Evolutionary conservation across 345 rosid genomes (phyloP), one percentile per base, ranked within the genome.

Genomic region (Citrus australasica): DNA sequence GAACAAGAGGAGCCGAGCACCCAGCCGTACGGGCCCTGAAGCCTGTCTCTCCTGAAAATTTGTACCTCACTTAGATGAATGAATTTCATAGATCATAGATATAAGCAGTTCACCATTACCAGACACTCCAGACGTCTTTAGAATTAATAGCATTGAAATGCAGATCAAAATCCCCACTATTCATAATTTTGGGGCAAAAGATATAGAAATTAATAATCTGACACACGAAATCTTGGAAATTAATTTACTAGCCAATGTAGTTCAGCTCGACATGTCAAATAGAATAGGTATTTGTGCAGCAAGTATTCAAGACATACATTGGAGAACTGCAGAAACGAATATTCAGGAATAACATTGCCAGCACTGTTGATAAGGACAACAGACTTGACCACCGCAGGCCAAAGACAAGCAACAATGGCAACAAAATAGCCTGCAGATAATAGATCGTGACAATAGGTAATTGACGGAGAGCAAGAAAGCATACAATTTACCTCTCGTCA

Each of bases 371-470:
- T 69, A 73, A 94, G 97, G 62, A 89, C 81, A 71, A 86, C 79
- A 19, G 98, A 92, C 84, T 87, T 90, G 56, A 84, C 89, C 87
- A 92, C 82, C 71, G 82, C 51, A 75, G 93, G 98, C 97, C 98
- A 94, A 67, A 87, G 84, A 80, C 81, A 71, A 63, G 93, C 87
- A 79, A 88, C 70, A 63, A 93, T 79, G 5, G 97, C 87, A 71
- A 85, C 90, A 73, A 94, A 77, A 86, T 92, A 94, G 32, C 97
- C 98, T 94, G 89, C 67, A 72, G 71, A 82, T 24, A 73, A 73
- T 62, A 71, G 77, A 51, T 9, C 35, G 64, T 38, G 62, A 72
- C 53, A 46, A 40, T 28, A 71, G 75, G 72, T 48, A 56, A 77
- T 59, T 67, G 19, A 37, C 40, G 14, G 62, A 65, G 60, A 65